Percentiles rank a stretch among this genome's conserved stretches.
Conservation (phyloP, 176 grass and related monocot genomes). For the Cocos nucifera region DNA sequence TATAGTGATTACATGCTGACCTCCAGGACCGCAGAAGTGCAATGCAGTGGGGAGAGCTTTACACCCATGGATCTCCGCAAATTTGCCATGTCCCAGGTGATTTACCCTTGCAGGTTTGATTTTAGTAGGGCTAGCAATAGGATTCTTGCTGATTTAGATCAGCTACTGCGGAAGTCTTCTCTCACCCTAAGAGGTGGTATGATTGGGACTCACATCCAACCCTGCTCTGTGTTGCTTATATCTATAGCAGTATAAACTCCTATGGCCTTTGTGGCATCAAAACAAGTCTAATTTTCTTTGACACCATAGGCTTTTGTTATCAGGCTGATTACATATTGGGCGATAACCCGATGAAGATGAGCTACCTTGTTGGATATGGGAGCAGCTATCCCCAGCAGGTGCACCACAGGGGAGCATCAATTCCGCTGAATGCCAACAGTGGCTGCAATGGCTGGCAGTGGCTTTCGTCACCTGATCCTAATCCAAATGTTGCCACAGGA, state of each 20-base stretch:
- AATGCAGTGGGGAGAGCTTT: conserved; percentile 75
- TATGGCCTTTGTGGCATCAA: too few relatives aligned
- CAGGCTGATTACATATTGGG: conserved; percentile 85
- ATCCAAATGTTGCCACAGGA: conserved; percentile 76
- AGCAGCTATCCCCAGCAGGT: conserved; percentile 75
- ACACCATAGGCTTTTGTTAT: conserved; percentile 12
- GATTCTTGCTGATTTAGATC: too few relatives aligned
- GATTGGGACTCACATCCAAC: too few relatives aligned
- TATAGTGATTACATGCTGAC: conserved; percentile 99
- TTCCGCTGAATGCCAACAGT: conserved; percentile 50
- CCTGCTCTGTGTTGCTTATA: too few relatives aligned
- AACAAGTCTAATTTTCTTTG: not conserved
- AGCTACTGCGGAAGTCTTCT: too few relatives aligned
- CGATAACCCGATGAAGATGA: conserved; percentile 88
- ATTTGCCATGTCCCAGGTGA: conserved; percentile 82
- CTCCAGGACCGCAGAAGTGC: conserved; percentile 51
- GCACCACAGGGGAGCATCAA: conserved; percentile 87
- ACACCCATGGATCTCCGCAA: conserved; percentile 76
- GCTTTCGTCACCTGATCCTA: conserved; percentile 47
- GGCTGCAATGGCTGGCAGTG: conserved; percentile 85
- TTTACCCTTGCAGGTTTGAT: not conserved
- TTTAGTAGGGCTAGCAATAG: too few relatives aligned
- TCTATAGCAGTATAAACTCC: too few relatives aligned
- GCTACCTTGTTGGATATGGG: conserved; percentile 91
- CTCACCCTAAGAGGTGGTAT: too few relatives aligned